Base-by-base conservation (phyloP, 129 eudicot genomes). In the Escallonia herrerae region DNA sequence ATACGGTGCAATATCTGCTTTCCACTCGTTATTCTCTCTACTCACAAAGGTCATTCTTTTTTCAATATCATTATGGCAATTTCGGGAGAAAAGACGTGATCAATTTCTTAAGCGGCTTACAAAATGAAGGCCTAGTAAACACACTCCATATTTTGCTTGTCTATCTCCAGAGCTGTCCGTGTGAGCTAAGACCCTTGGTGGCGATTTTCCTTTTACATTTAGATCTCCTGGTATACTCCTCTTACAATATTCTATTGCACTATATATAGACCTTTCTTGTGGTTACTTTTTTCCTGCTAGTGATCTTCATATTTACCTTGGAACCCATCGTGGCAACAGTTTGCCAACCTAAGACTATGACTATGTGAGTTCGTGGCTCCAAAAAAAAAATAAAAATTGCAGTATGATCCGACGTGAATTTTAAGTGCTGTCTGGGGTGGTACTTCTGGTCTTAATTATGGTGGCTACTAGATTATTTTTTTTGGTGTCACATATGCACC, bases 211-310 rank as follows among this genome's bases (percentile, higher is more conserved):
- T 78, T 41, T 66, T 78, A 42, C 74, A 78, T 57, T 45, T 78
- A 12, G 83, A 85, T 79, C 90, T 89, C 73, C 75, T 89, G 90
- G 96, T 89, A 85, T 8, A 75, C 66, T 49, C 62, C 15, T 64
- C 5, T 43, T 39, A 15, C 6, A 40, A 14, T 15, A 46, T 64
- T 46, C 48, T n/a, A 63, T n/a, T 42, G 51, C 53, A 6, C 39
- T 5, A 56, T 8, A 8, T 4, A 52, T 8, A 52, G 5, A 4
- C 5, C 15, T 56, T 56, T 15, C 7, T 5, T 65, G 15, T 65
- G 22, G 13, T 52, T 40, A 13, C 51, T 52, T n/a, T 9, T 37
- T 60, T 13, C 4, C 15, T 46, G 48, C 47, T 46, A 38, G 43
- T 7, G 40, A 2, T 4, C 45, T 39, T 9, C 11, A 9, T 42